Evolutionary conservation across 768 basidiomycete species (phyloP).

Genomic region (Boletus sp.): DNA sequence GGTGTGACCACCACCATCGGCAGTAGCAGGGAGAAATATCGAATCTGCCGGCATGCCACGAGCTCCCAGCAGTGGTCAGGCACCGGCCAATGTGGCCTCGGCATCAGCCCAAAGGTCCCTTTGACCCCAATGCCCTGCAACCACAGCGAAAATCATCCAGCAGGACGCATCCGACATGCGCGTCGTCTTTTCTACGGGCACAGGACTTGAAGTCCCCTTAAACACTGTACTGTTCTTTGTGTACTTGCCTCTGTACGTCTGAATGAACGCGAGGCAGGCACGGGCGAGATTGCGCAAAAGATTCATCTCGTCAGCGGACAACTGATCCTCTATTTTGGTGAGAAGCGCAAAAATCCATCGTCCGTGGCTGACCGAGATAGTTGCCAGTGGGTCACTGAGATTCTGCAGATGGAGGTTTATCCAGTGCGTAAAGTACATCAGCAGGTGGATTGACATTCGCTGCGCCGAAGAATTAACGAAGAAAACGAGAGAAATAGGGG

Average conservation of each 20-base stretch:
- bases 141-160: constrained; percentile 69
- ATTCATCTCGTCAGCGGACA: constrained; percentile 75
- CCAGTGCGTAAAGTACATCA: constrained; percentile 86
- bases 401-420: constrained; percentile 59
- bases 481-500: background rate
- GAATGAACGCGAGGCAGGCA: constrained; percentile 57
- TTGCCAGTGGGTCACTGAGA: constrained; percentile 33
- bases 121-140: constrained; percentile 74
- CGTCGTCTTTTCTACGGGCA: constrained; percentile 19
- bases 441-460: constrained; percentile 67
- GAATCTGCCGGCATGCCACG: background rate
- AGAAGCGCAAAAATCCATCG: constrained; percentile 80
- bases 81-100: constrained; percentile 42
- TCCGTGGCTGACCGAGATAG: constrained; percentile 55
- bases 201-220: background rate
- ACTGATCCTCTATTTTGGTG: constrained; percentile 60
- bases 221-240: constrained; percentile 11
- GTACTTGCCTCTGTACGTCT: constrained; percentile 23
- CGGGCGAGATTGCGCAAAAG: constrained; percentile 73
- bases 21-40: background rate
- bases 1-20: background rate
- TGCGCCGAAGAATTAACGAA: constrained; percentile 28
- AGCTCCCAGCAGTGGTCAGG: constrained; percentile 6
- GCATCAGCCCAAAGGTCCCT: constrained; percentile 79
- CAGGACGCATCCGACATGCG: constrained; percentile 48